Evolutionary conservation across 2,329 filamentous ascomycete genomes (phyloP).

Genomic region (Alternaria sp.): DNA sequence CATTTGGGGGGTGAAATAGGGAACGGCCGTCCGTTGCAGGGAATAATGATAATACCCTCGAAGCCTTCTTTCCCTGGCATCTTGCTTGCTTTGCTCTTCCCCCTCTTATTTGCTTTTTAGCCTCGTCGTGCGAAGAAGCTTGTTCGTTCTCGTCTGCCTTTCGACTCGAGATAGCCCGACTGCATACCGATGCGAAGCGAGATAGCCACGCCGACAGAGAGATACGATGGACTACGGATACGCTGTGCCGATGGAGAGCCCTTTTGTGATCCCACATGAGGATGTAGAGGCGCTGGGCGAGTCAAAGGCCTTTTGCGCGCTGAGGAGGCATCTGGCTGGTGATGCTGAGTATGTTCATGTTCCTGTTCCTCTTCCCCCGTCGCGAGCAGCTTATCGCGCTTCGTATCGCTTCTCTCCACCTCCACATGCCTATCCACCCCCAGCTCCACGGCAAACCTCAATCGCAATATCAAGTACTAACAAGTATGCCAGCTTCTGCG

Average conservation of each 20-base stretch:
- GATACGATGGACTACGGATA: constrained; percentile 8
- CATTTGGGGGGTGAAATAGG: constrained; percentile 27
- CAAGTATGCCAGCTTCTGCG: constrained; percentile 45
- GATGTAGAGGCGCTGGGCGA: constrained; percentile 49
- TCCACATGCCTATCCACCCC: background rate
- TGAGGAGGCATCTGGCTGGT: constrained; percentile 51
- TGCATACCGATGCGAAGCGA: constrained; percentile 14
- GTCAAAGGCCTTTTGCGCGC: constrained; percentile 52
- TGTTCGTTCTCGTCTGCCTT: background rate
- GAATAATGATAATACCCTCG: background rate
- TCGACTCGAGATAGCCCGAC: background rate
- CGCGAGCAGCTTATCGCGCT: constrained; percentile 4
- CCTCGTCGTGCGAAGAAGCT: background rate
- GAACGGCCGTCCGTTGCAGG: constrained; percentile 11
- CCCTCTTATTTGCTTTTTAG: background rate
- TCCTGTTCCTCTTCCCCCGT: constrained; percentile 3
- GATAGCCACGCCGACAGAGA: background rate
- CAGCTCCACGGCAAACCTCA: background rate
- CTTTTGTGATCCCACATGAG: constrained; percentile 52
- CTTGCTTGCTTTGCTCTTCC: background rate
- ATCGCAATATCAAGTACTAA: background rate
- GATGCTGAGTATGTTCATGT: constrained; percentile 47
- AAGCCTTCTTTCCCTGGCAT: constrained; percentile 5
- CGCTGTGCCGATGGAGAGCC: constrained; percentile 37
- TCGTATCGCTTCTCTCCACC: constrained; percentile 1